A percentile compares a stretch with the other conserved stretches of the same genome.
phyloP scores from a whole-genome alignment of 192 early-diverging fungal genomes.

The Chytriomyces hyalinus region DNA sequence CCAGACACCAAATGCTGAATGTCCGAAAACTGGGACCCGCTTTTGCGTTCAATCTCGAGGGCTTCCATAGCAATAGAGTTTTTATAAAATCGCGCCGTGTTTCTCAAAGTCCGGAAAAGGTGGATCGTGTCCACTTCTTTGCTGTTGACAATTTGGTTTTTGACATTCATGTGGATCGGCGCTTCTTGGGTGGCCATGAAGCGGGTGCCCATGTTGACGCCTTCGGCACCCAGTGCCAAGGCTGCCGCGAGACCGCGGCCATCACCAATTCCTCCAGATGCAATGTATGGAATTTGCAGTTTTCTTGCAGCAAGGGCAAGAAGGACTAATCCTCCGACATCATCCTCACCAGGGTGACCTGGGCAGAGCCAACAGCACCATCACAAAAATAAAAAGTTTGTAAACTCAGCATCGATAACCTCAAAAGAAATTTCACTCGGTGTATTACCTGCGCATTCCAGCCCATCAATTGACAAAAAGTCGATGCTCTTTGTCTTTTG shows the following conservation, averaged over 20 bases:
- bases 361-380: not conserved
- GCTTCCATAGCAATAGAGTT: conserved; percentile 69
- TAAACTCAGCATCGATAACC: no score
- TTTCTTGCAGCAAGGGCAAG: conserved; percentile 62
- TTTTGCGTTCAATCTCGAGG: conserved; percentile 57
- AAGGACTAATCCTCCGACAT: conserved; percentile 67
- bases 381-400: no score
- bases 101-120: conserved; percentile 73
- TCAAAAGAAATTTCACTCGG: not conserved
- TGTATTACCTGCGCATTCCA: conserved; percentile 62
- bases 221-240: conserved; percentile 46
- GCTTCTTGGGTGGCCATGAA: conserved; percentile 73
- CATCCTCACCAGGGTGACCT: conserved; percentile 76
- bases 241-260: conserved; percentile 69
- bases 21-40: conserved; percentile 62
- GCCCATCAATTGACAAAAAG: conserved; percentile 69
- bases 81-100: conserved; percentile 72
- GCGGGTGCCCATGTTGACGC: conserved; percentile 75
- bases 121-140: conserved; percentile 61
- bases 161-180: conserved; percentile 71
- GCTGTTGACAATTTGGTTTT: conserved; percentile 64
- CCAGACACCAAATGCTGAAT: conserved; percentile 67
- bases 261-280: conserved; percentile 72
- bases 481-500: conserved; percentile 46
- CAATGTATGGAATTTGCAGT: conserved; percentile 71